Evolutionary conservation across 169 alveolate genomes (phyloP).

Genomic region (Toxoplasma gondii): DNA sequence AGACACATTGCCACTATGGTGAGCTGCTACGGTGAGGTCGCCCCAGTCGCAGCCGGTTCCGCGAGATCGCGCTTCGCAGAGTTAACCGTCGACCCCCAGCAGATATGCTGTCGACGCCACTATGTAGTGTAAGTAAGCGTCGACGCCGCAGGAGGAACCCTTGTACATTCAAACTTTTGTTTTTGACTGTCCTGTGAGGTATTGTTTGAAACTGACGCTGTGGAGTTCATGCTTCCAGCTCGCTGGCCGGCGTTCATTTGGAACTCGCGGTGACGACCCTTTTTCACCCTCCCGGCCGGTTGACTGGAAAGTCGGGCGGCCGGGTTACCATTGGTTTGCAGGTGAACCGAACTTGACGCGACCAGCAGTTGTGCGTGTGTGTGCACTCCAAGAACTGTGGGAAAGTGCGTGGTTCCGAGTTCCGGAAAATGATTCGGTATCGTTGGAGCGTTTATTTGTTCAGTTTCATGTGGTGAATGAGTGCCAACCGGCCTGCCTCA

Average conservation of each 20-base stretch:
- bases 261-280: neutral
- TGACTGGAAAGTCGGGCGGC: neutral
- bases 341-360: neutral
- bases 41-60: neutral
- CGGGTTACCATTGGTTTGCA: constrained; percentile 9
- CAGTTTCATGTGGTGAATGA: neutral
- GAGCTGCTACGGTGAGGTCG: neutral
- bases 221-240: too few relatives aligned
- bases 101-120: neutral
- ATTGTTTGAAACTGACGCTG: too few relatives aligned
- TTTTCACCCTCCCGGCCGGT: neutral
- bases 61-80: neutral
- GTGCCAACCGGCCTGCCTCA: neutral
- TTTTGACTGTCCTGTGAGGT: neutral
- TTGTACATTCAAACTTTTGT: neutral
- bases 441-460: neutral
- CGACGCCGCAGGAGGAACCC: neutral
- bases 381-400: neutral
- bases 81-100: neutral
- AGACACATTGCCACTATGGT: neutral
- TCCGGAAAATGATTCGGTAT: neutral
- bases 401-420: neutral
- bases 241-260: neutral
- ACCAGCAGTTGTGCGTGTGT: neutral
- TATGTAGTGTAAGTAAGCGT: neutral